These are phyloP conservation scores for Talinum fruticosum DNA, from an alignment of 148 eudicot genomes.

Conservation along the genomic window DNA sequence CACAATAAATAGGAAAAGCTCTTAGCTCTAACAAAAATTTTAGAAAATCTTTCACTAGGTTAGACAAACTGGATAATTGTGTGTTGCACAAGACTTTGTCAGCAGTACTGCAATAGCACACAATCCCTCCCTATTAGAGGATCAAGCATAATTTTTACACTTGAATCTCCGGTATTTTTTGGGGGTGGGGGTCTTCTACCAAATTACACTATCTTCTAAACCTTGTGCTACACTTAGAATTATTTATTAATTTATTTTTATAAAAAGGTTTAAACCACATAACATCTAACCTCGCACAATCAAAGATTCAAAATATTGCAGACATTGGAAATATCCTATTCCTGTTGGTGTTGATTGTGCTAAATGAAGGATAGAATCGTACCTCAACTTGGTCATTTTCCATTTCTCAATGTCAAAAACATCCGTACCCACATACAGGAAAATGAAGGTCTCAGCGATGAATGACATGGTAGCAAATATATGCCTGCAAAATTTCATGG, in stretches of 20 bases:
- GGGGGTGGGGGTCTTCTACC: no score
- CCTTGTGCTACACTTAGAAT: no score
- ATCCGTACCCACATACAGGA: conserved; percentile 92
- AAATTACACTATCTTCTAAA: no score
- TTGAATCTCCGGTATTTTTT: no score
- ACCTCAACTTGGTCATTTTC: conserved; percentile 79
- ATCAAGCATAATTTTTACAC: no score
- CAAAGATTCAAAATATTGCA: no score
- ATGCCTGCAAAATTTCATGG: conserved; percentile 48
- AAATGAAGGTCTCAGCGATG: conserved; percentile 91
- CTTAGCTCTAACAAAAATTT: not conserved
- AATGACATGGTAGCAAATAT: conserved; percentile 91
- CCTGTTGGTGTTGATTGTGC: no score
- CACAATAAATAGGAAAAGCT: not conserved
- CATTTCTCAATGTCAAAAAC: conserved; percentile 90
- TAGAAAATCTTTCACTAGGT: not conserved
- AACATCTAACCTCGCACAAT: no score
- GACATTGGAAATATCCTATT: no score
- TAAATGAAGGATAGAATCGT: conserved; percentile 1
- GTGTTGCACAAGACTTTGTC: not conserved
- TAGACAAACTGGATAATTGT: not conserved
- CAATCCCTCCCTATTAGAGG: no score
- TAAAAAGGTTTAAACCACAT: no score
- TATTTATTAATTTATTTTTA: no score
- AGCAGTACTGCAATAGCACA: not conserved